These are phyloP conservation scores for Hemerocallis citrina DNA, from an alignment of 106 monocot species.

Conservation along the genomic window DNA sequence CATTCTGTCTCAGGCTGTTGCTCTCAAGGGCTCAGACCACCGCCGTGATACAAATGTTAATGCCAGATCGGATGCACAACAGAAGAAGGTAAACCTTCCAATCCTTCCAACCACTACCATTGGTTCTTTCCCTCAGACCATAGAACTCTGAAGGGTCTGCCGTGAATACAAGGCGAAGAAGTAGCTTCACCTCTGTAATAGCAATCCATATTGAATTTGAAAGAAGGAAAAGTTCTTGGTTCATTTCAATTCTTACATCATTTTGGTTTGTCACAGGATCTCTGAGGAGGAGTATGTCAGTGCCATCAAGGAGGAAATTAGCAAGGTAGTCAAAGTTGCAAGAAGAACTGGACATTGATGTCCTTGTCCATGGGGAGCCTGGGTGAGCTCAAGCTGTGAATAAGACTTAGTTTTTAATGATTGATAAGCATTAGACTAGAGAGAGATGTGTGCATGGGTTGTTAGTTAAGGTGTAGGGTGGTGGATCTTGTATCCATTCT, in stretches of 20 bases:
- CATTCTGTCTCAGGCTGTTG: slow-evolving; percentile 5
- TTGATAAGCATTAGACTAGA: no score
- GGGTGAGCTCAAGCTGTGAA: slow-evolving; percentile 1
- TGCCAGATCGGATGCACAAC: slow-evolving; percentile 17
- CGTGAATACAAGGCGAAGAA: slow-evolving; percentile 12
- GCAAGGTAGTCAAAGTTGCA: slow-evolving; percentile 12
- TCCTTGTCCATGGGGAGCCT: slow-evolving; percentile 15
- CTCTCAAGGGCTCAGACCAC: slow-evolving; percentile 14
- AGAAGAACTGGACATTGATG: slow-evolving; percentile 15
- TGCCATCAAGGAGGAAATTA: slow-evolving; percentile 15
- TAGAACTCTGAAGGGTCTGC: slow-evolving; percentile 11
- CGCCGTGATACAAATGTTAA: slow-evolving; percentile 17
- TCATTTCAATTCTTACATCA: neutral
- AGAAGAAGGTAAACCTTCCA: slow-evolving; percentile 25
- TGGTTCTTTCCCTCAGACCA: slow-evolving; percentile 17
- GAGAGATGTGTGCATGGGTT: no score
- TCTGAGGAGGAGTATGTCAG: slow-evolving; percentile 13
- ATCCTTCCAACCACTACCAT: slow-evolving; percentile 19
- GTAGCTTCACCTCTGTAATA: neutral
- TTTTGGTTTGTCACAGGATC: slow-evolving; percentile 3
- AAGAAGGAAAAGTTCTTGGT: no score
- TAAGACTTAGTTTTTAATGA: no score
- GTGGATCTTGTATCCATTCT: no score
- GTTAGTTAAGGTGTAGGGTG: no score
- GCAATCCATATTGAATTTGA: neutral